Base-by-base conservation (phyloP, 1,139 yeast species). In the Yamadazyma trypodendri region DNA sequence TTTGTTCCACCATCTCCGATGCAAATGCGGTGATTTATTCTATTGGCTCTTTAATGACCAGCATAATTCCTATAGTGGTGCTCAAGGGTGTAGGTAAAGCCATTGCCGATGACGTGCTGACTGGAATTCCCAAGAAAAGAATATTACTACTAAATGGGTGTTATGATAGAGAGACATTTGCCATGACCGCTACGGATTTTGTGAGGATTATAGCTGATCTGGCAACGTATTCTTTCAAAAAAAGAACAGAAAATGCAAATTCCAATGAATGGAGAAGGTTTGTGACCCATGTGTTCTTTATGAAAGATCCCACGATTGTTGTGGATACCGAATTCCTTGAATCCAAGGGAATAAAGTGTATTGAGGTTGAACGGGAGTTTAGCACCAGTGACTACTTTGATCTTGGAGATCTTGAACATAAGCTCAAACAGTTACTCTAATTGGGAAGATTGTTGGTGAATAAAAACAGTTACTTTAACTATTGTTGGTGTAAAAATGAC, bases 1-100 rank as follows among this genome's bases (percentile, higher is more conserved):
- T 84, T 0, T 57, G 78, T 1, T 58, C 76, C 0, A 69, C 77
- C 16, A 57, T 88, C 2, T 56, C 72, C 15, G 55, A 65, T 9
- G 68, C 85, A 0, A 76, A 81, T 35, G 72, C 76, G 11, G 61
- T 89, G 0, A 68, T 90, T 0, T 88, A 81, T 54, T 85, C 95
- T 1, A 84, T 90, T 42, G 97, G 97, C 1, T 85, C 95, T 2
- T 64, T 90, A 31, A 84, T 86, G 83, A 89, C 97, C 0, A 85
- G 95, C 41, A 77, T 85, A 7, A 64, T 87, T 2, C 97, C 97
- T 0, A 79, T 88, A 0, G 63, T 88, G 3, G 75, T 87, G 9
- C 63, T 87, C 5, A 79, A 79, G 40, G 95, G 95, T 1, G 74
- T 87, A 16, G 94, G 90, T 0, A 71, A 68, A 32, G 79, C 85